These are phyloP conservation scores for Trichoderma koningii DNA, from an alignment of 2,329 filamentous ascomycete species.

Conservation along the genomic window DNA sequence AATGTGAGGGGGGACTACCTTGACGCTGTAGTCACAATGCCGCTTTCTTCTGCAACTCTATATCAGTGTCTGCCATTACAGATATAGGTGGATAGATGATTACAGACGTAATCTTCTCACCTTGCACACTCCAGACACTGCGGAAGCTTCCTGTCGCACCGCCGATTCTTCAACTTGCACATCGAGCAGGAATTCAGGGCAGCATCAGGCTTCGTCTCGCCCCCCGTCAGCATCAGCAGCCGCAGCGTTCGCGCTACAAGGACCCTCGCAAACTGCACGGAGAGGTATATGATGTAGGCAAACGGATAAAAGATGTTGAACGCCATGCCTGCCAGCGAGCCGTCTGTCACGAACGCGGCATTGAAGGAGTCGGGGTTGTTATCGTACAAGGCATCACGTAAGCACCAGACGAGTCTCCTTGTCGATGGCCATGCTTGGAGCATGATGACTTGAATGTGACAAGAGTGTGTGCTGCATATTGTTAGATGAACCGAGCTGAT, in stretches of 20 bases:
- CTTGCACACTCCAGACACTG: constrained; percentile 5
- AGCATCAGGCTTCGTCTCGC: neutral
- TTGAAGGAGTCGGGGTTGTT: constrained; percentile 5
- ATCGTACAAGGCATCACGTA: constrained; percentile 10
- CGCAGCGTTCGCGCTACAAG: neutral
- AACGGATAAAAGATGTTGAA: constrained; percentile 1
- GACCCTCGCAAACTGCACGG: neutral
- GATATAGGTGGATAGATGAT: too few species aligned
- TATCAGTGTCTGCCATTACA: neutral
- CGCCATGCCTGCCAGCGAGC: neutral
- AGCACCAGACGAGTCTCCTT: neutral
- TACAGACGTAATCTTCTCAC: neutral
- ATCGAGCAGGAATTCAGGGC: constrained; percentile 5
- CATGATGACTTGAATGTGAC: neutral
- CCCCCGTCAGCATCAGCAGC: neutral
- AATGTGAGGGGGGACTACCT: neutral
- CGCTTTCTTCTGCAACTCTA: neutral
- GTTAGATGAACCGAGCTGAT: too few species aligned
- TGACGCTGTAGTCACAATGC: constrained; percentile 7
- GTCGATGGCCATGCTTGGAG: neutral
- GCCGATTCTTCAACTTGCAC: constrained; percentile 13
- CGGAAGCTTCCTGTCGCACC: constrained; percentile 15
- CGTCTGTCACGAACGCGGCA: neutral
- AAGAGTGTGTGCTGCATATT: too few species aligned
- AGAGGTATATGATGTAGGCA: neutral